Conservation (phyloP, 164 flowering plant genomes). For the Vitis amurensis region DNA sequence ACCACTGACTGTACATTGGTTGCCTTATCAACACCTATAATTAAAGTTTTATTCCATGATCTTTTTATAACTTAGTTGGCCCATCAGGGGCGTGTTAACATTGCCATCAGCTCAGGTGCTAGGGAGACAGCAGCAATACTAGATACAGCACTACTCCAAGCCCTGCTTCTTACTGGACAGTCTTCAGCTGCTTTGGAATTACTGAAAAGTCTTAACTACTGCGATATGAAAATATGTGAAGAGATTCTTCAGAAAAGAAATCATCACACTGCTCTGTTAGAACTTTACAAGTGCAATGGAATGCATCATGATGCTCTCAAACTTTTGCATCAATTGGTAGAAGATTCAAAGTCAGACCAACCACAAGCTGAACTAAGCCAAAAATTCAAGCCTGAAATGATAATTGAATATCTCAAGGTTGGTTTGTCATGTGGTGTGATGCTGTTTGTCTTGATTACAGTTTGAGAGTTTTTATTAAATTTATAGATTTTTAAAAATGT, state of each 20-base stretch:
- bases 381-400: constrained; percentile 75
- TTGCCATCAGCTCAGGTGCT: constrained; percentile 73
- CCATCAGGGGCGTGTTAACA: constrained; percentile 60
- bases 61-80: constrained; percentile 12
- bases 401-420: constrained; percentile 97
- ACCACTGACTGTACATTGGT: background rate
- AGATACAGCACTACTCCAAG: constrained; percentile 94
- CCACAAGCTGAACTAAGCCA: constrained; percentile 42
- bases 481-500: background rate
- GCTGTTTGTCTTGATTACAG: background rate
- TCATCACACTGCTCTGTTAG: constrained; percentile 59
- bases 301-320: constrained; percentile 96
- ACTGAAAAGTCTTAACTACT: constrained; percentile 81
- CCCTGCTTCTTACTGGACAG: constrained; percentile 87
- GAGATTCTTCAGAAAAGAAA: constrained; percentile 73
- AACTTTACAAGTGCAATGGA: constrained; percentile 77
- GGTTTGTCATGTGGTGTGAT: constrained; percentile 6
- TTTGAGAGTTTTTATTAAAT: background rate
- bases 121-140: constrained; percentile 89
- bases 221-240: constrained; percentile 86
- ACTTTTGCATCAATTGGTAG: constrained; percentile 70
- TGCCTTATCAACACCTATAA: background rate
- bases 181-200: constrained; percentile 73
- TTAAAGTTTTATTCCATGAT: background rate
- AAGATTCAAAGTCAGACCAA: constrained; percentile 68